Percentiles rank a stretch among this genome's conserved stretches.
phyloP scores from a whole-genome alignment of 345 rosid species.

The Kernera saxatilis region DNA sequence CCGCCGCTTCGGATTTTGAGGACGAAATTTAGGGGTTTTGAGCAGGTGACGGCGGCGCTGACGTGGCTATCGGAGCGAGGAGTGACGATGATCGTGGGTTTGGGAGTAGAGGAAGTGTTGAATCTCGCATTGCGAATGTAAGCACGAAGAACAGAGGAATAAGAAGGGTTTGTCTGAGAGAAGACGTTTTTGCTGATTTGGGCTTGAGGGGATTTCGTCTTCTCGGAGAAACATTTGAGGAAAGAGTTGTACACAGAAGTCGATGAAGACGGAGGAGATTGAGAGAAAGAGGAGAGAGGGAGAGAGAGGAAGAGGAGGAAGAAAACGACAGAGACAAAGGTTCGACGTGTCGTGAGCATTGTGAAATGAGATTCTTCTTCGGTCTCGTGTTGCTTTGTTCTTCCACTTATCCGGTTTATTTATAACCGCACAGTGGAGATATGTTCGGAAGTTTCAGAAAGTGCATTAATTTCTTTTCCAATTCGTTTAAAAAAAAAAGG shows the following conservation, averaged over 20 bases:
- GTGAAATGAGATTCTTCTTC: background rate
- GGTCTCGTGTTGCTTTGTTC: constrained; percentile 10
- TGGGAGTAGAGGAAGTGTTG: constrained; percentile 40
- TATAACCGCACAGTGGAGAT: constrained; percentile 14
- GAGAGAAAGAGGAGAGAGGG: constrained; percentile 10
- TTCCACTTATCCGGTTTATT: constrained; percentile 3
- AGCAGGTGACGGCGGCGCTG: constrained; percentile 49
- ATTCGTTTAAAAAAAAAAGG: too few species aligned
- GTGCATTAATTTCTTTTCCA: background rate
- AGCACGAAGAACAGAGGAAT: constrained; percentile 40
- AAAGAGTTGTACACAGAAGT: constrained; percentile 32
- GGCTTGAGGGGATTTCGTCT: constrained; percentile 18
- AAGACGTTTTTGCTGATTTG: constrained; percentile 32
- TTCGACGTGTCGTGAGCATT: constrained; percentile 10
- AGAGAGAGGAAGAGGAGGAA: constrained; percentile 9
- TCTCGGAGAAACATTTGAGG: constrained; percentile 36
- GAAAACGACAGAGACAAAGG: background rate
- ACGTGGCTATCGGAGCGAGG: constrained; percentile 47
- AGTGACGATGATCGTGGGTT: constrained; percentile 50
- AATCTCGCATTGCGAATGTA: constrained; percentile 57
- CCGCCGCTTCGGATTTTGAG: constrained; percentile 61
- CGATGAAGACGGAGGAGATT: constrained; percentile 4
- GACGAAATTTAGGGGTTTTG: constrained; percentile 36
- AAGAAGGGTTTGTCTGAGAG: constrained; percentile 35
- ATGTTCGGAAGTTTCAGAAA: background rate